Base-by-base conservation (phyloP, 768 basidiomycete genomes). In the Psilocybe azurescens region DNA sequence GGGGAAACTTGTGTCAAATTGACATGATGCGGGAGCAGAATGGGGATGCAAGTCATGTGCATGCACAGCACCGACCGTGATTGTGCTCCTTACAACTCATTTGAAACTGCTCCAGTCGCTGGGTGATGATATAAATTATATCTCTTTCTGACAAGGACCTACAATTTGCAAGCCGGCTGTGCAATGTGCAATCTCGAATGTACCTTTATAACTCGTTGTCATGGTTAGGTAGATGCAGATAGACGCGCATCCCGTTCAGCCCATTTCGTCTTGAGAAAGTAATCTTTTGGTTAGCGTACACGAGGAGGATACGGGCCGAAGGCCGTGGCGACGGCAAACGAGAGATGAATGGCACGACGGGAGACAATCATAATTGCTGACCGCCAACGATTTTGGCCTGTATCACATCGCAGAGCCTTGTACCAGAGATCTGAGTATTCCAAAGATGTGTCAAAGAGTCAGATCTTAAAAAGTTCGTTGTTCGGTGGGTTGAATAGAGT, bases 51-150 rank as follows among this genome's bases (percentile, higher is more conserved):
- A 33, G 52, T 53, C 52, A 53, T 53, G 52, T 53, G 52, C 52
- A 53, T 54, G 54, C 54, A 56, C 39, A 56, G 54, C 54, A 53
- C 52, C 33, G 32, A 38, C 18, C 32, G 13, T 36, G 33, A 36
- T 53, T 32, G 5, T 5, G 32, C 9, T 53, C 52, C 33, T 53
- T 18, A 20, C 52, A 39, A 38, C 32, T 18, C 33, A 53, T 48
- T 53, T 53, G 58, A 59, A 59, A 59, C 58, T 52, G 51, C 47
- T 58, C 50, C 29, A 50, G 28, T 6, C 30, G 11, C n/a, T 32
- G 6, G 14, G 28, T 13, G 30, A n/a, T 13, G 28, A 3, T 2
- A 20, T 10, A 6, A 10, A 14, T 16, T 32, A 3, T 53, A 1
- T 53, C 32, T 33, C 11, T 53, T 38, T 53, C 33, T 20, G n/a